Percentiles rank a stretch among this genome's conserved stretches.
Evolutionary conservation across 2,329 filamentous ascomycete genomes (phyloP).

Genomic region (Xylariaceae sp.): DNA sequence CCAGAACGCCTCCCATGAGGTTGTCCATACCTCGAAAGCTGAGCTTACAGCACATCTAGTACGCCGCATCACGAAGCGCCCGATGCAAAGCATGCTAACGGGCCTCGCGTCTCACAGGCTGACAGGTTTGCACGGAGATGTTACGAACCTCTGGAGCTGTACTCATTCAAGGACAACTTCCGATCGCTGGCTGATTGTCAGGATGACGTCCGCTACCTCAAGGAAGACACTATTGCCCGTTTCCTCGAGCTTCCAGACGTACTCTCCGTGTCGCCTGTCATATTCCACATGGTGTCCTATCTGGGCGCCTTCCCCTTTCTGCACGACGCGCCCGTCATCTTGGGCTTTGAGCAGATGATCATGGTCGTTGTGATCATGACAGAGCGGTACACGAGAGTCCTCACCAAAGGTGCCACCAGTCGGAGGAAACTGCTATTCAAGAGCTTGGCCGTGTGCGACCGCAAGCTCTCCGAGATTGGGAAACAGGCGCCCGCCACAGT

Average conservation of each 20-base stretch:
- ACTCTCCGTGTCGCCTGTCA: constrained; percentile 58
- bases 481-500: constrained; percentile 16
- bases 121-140: constrained; percentile 62
- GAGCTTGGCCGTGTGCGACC: constrained; percentile 67
- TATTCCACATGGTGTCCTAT: constrained; percentile 68
- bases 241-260: constrained; percentile 71
- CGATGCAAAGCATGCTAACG: constrained; percentile 3
- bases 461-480: constrained; percentile 39
- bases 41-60: constrained; percentile 48
- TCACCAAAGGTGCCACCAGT: constrained; percentile 52
- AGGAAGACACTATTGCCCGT: constrained; percentile 62
- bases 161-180: constrained; percentile 70
- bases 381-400: constrained; percentile 59
- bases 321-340: constrained; percentile 61
- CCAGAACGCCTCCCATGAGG: constrained; percentile 45
- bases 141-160: constrained; percentile 66
- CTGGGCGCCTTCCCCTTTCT: constrained; percentile 70
- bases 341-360: constrained; percentile 64
- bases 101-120: constrained; percentile 39
- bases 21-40: constrained; percentile 41
- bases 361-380: constrained; percentile 70
- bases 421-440: constrained; percentile 63
- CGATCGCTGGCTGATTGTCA: constrained; percentile 61
- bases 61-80: constrained; percentile 11
- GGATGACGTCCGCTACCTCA: constrained; percentile 58